Evolutionary conservation across 1,284 basidiomycete species (phyloP), one percentile per base, ranked within the genome.

Genomic region (Ceratobasidium sp.): DNA sequence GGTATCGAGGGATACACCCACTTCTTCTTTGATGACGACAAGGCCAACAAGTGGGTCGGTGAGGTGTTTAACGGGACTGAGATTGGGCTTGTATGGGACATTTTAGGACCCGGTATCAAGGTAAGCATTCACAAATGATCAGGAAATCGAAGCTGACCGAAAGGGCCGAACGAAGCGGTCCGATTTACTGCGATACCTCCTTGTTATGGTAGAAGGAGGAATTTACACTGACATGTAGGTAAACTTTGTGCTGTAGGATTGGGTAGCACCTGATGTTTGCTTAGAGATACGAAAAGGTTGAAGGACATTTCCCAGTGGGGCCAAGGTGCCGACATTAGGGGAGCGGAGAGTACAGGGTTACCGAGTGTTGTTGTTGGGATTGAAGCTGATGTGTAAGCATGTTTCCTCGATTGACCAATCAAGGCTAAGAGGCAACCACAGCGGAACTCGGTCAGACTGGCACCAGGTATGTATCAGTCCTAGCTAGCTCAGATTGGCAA

Each of bases 111-210:
- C 18, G 80, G 79, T 14, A 80, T 82, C 11, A 75, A 81, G 74
- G 72, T 73, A 44, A 72, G 72, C 25, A 9, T 12, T 30, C 44
- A 4, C 16, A 16, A 6, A 30, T 33, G 33, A 30, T 56, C 25
- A 16, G n/a, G 30, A 14, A 18, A 23, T n/a, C 14, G 8, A 33
- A 33, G 33, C 30, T 56, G 53, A 56, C 53, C 30, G 53, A 33
- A 6, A 53, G 25, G 11, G n/a, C 12, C 30, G 18, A 25, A 36
- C 11, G 6, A 53, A 76, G 74, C 78, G 76, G 73, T 79, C 81
- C n/a, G 82, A 82, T 71, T 78, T 82, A 42, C 76, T 82, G 62
- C 74, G 81, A 28, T 83, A 83, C 71, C 76, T 83, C 8, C 73
- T 82, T 7, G 77, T 81, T 0, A 73, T 81, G n/a, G 75, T 82